phyloP scores from a whole-genome alignment of 176 grass and related monocot species.

The Carex cristatella region DNA sequence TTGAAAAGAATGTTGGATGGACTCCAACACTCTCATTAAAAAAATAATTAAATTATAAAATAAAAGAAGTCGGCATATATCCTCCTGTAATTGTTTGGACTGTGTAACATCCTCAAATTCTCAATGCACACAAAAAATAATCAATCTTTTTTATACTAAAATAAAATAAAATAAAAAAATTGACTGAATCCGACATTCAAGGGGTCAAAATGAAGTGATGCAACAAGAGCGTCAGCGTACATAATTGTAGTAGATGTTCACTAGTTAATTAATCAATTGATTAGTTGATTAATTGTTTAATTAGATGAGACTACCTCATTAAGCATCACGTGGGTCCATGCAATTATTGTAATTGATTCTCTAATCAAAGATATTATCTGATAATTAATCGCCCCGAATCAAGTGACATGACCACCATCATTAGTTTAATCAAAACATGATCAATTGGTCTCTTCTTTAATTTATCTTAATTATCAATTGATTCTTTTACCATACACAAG shows the following conservation, averaged over 20 bases:
- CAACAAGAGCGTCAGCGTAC: background rate
- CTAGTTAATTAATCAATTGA: background rate
- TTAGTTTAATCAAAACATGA: constrained; percentile 3
- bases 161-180: background rate
- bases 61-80: background rate
- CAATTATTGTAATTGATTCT: constrained; percentile 8
- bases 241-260: background rate
- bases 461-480: background rate
- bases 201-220: background rate
- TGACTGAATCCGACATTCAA: background rate
- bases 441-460: background rate
- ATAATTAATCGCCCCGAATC: background rate
- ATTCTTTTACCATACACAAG: background rate
- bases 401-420: background rate
- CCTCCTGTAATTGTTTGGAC: background rate
- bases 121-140: background rate
- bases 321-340: constrained; percentile 1
- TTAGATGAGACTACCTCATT: background rate
- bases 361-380: constrained; percentile 4
- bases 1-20: too few relatives aligned
- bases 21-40: too few relatives aligned
- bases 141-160: background rate
- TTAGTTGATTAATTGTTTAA: background rate
- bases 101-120: background rate
- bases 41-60: background rate